A percentile compares a stretch with the other conserved stretches of the same genome.
phyloP scores from a whole-genome alignment of 805 yeast species.

The Lipomyces yamanashiensis region DNA sequence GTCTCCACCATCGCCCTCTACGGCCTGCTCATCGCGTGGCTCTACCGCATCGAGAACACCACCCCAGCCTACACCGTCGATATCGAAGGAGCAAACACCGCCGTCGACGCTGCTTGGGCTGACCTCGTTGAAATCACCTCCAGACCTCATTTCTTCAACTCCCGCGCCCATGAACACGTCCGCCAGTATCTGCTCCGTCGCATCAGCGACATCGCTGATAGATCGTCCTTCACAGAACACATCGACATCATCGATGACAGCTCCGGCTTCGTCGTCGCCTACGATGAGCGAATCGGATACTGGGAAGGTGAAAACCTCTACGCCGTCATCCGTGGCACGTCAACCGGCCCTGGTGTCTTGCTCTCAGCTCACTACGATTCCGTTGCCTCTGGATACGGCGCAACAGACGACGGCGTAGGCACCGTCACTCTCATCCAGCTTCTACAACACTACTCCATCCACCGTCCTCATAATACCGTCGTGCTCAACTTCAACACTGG shows the following conservation, averaged over 20 bases:
- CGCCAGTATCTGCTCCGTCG: constrained; percentile 63
- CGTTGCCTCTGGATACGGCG: constrained; percentile 81
- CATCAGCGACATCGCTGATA: constrained; percentile 46
- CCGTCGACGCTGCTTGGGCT: constrained; percentile 56
- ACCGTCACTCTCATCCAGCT: constrained; percentile 33
- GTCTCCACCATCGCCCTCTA: constrained; percentile 46
- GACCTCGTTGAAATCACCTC: constrained; percentile 72
- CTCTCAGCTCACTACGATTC: constrained; percentile 86
- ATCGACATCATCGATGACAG: constrained; percentile 48
- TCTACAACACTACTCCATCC: constrained; percentile 19
- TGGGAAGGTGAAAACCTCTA: constrained; percentile 80
- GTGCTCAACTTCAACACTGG: constrained; percentile 86
- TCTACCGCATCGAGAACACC: constrained; percentile 17
- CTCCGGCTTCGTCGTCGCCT: constrained; percentile 45
- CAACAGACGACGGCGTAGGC: constrained; percentile 70
- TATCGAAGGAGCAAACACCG: not conserved
- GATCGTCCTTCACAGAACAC: constrained; percentile 20
- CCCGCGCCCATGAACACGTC: constrained; percentile 73
- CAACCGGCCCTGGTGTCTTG: constrained; percentile 67
- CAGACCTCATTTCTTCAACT: constrained; percentile 74
- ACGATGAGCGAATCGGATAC: constrained; percentile 49
- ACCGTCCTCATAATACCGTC: constrained; percentile 65
- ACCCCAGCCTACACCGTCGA: not conserved
- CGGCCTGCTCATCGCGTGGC: constrained; percentile 14
- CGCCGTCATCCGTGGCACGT: constrained; percentile 70